phyloP scores from a whole-genome alignment of 768 basidiomycete genomes.

The Tricholoma matsutake region DNA sequence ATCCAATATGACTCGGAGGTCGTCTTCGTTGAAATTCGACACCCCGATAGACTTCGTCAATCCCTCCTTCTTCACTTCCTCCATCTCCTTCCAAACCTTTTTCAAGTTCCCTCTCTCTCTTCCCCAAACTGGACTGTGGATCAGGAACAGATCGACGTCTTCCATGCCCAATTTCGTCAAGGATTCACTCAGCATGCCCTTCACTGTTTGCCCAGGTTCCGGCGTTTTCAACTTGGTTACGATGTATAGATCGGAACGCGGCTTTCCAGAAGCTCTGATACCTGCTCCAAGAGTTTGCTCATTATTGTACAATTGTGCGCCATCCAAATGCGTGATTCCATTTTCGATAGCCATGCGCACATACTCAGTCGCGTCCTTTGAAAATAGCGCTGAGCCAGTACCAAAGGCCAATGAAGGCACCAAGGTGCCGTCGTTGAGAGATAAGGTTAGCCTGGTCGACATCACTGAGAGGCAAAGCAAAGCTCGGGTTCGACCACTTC shows the following conservation, averaged over 20 bases:
- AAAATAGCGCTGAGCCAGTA: constrained; percentile 53
- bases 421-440: constrained; percentile 52
- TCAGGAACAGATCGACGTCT: constrained; percentile 61
- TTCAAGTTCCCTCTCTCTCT: constrained; percentile 40
- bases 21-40: constrained; percentile 58
- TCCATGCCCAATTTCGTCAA: constrained; percentile 50
- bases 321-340: constrained; percentile 60
- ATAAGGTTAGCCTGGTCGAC: constrained; percentile 28
- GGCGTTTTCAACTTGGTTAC: constrained; percentile 55
- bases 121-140: constrained; percentile 45
- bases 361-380: constrained; percentile 38
- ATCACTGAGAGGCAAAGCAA: constrained; percentile 15
- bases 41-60: constrained; percentile 62
- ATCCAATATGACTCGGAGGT: constrained; percentile 51
- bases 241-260: constrained; percentile 56
- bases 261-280: constrained; percentile 46
- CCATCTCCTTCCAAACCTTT: constrained; percentile 60
- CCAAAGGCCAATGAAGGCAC: constrained; percentile 63
- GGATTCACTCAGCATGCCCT: constrained; percentile 47
- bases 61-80: constrained; percentile 46
- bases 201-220: constrained; percentile 42
- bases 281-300: constrained; percentile 52
- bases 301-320: constrained; percentile 59
- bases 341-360: constrained; percentile 49
- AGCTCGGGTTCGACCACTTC: no score